Percentiles rank a stretch among this genome's conserved stretches.
These are phyloP conservation scores for Trichophyton verrucosum DNA, from an alignment of 2,329 filamentous ascomycete species.

Conservation along the genomic window DNA sequence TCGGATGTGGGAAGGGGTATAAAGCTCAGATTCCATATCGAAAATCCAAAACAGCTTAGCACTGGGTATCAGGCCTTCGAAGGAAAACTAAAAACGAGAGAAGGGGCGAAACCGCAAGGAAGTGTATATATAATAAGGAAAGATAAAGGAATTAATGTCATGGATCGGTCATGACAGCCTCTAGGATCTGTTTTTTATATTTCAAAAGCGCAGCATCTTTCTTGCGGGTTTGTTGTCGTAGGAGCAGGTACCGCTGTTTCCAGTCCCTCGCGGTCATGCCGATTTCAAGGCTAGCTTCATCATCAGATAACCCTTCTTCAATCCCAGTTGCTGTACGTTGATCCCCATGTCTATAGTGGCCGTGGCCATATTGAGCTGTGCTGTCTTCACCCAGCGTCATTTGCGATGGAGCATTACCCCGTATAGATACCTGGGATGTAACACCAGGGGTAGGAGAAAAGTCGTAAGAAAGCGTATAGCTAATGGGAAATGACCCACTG, in stretches of 20 bases:
- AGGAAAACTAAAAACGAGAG: not conserved
- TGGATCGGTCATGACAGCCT: constrained; percentile 28
- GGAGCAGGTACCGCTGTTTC: constrained; percentile 29
- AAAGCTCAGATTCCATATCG: not conserved
- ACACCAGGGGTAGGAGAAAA: constrained; percentile 2
- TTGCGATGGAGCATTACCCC: not conserved
- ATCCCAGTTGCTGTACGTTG: not conserved
- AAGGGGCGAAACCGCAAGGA: not conserved
- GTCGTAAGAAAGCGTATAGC: constrained; percentile 7
- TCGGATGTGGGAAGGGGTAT: not conserved
- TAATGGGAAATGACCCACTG: not conserved
- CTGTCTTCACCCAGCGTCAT: not conserved
- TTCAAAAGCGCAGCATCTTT: constrained; percentile 27
- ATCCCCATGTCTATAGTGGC: not conserved
- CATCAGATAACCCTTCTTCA: constrained; percentile 13
- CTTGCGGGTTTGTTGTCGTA: constrained; percentile 28
- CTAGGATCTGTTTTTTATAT: constrained; percentile 32
- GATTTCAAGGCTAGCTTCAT: constrained; percentile 18
- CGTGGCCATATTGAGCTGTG: not conserved
- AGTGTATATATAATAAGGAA: not conserved
- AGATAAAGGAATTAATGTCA: not conserved
- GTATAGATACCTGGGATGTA: not conserved
- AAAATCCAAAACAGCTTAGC: not conserved
- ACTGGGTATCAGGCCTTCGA: not conserved
- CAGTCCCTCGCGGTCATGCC: constrained; percentile 22